Evolutionary conservation across 179 eudicot genomes (phyloP).

Genomic region (Drosera spatulata): DNA sequence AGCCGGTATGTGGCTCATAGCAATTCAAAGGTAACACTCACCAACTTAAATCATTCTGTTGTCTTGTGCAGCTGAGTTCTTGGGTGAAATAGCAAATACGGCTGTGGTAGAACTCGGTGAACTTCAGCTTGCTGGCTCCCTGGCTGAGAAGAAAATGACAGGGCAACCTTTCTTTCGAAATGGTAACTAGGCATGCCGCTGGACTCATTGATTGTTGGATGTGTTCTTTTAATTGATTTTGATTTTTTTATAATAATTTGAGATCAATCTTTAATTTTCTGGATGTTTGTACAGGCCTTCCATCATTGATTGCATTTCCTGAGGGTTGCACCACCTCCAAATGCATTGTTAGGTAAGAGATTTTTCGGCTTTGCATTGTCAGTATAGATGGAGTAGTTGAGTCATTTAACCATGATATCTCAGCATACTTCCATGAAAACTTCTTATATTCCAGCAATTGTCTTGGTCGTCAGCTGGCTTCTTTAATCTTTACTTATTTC

Average conservation of each 20-base stretch:
- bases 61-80: slow-evolving; percentile 38
- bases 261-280: too few species aligned
- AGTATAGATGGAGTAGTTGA: background rate
- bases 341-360: slow-evolving; percentile 61
- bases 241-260: too few species aligned
- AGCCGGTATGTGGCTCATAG: too few species aligned
- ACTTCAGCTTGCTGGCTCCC: slow-evolving; percentile 40
- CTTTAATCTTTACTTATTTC: background rate
- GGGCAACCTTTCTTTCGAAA: slow-evolving; percentile 64
- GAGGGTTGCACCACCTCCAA: slow-evolving; percentile 55
- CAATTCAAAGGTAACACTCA: too few species aligned
- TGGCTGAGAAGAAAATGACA: slow-evolving; percentile 68
- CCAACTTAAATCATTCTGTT: background rate
- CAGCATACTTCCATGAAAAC: background rate
- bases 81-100: slow-evolving; percentile 67
- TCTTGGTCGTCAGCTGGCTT: background rate
- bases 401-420: background rate
- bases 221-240: too few species aligned
- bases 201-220: too few species aligned
- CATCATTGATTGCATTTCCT: slow-evolving; percentile 66
- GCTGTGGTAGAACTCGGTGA: slow-evolving; percentile 85
- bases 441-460: background rate
- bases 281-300: slow-evolving; percentile 50
- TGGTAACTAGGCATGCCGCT: slow-evolving; percentile 21
- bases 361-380: background rate